Evolutionary conservation across 345 rosid species (phyloP), one percentile per base, ranked within the genome.

Genomic region (Draba incana): DNA sequence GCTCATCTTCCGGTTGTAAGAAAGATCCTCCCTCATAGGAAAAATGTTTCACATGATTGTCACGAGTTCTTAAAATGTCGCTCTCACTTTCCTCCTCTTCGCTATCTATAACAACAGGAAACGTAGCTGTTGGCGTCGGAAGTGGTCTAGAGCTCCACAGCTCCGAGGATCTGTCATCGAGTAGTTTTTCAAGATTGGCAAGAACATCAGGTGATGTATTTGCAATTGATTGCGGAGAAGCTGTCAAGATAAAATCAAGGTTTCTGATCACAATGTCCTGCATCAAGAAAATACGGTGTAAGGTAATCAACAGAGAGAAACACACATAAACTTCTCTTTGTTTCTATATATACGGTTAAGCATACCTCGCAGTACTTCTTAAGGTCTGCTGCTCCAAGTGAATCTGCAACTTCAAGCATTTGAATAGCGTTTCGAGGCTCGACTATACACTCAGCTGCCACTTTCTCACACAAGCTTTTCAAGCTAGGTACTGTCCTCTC

Each of bases 381-480:
- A 59, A 91, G 79, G 57, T 88, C 85, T 68, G 84, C 85, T 1
- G 99, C 99, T 68, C 72, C 96, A 71, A 94, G 96, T 54, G 99
- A 79, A 85, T 90, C 97, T 4, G 97, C 96, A 81, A 94, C 85
- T 70, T 94, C 99, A 68, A 94, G 95, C 75, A 94, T 77, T 54
- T 91, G 97, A 64, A 91, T 68, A 23, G 87, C 88, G 77, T 88
- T 94, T 27, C 95, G 81, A 35, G 99, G 97, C 83, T 94, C 96
- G 39, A 94, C 97, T n/a, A 94, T 64, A 80, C 71, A 76, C 46
- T 87, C 97, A 11, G 95, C 97, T n/a, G 95, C 99, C 58, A 81
- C 92, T 66, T 87, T 87, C 76, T 94, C 97, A 48, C 97, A 89
- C 31, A 89, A 87, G 72, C 85, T 80, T 72, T 87, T 87, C 72